Evolutionary conservation across 331 rosid genomes (phyloP), one percentile per base, ranked within the genome.

Genomic region (Phaseolus coccineus): DNA sequence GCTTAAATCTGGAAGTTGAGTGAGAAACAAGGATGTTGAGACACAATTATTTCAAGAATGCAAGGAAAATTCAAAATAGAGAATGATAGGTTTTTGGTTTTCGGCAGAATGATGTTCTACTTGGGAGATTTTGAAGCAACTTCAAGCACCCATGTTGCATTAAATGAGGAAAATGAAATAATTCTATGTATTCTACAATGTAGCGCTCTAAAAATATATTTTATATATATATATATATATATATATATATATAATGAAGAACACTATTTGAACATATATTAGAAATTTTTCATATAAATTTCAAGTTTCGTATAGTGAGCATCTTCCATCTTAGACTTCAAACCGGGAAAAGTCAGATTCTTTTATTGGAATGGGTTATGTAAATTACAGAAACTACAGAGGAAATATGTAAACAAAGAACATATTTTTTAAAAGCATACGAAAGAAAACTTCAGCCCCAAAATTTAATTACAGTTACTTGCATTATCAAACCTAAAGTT

Each of bases 201-300:
- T 5, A 4, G 4, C 6, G 39, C 39, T 35, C 1, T 35, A 35
- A 35, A 35, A 35, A 19, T 19, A n/a, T n/a, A n/a, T n/a, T 19
- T 0, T 19, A 19, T 19, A 19, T 19, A 19, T 19, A 19, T 19
- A 19, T 19, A 19, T 19, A 19, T 19, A 19, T 19, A 19, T 19
- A 19, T 19, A 19, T 19, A 19, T 19, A 19, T 19, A 19, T 19
- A 19, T 19, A 19, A 19, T 19, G 22, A 19, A 19, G 22, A 19
- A 19, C 22, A 19, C 22, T 19, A 19, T 19, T 19, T 50, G 14
- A 35, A 40, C 53, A 80, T 62, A 51, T 15, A 25, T 9, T 40
- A 4, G 8, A 51, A 52, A 66, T n/a, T 16, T 25, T 47, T 71
- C 44, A 31, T 51, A 79, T 65, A 77, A 63, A 37, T 53, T 52